Evolutionary conservation across 1,284 basidiomycete species (phyloP).

Genomic region (Ceratobasidium sp.): DNA sequence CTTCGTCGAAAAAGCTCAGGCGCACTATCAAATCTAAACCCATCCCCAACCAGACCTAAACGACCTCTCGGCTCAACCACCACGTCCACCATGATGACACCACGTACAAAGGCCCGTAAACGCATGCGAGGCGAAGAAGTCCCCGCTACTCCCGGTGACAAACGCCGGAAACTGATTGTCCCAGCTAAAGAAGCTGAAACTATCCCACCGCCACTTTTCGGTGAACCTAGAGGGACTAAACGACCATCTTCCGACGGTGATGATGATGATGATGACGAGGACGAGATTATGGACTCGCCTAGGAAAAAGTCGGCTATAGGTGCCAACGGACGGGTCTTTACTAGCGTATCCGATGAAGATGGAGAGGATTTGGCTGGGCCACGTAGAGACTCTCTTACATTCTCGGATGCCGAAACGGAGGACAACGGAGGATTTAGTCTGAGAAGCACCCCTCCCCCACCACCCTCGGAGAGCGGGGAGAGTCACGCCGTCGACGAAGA

Average conservation of each 20-base stretch:
- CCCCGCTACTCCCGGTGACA: conserved; percentile 48
- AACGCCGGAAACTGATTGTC: conserved; percentile 38
- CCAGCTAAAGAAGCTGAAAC: background rate
- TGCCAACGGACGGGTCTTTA: conserved; percentile 31
- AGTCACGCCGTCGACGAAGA: background rate
- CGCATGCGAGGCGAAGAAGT: conserved; percentile 51
- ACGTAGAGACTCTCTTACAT: conserved; percentile 3
- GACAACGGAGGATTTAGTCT: background rate
- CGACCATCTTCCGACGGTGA: conserved; percentile 36
- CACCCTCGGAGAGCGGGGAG: conserved; percentile 17
- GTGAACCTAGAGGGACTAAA: conserved; percentile 33
- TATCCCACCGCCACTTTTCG: conserved; percentile 18
- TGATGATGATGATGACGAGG: conserved; percentile 36
- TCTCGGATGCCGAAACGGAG: background rate
- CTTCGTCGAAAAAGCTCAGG: conserved; percentile 4
- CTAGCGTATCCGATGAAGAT: conserved; percentile 26
- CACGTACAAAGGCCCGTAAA: conserved; percentile 50
- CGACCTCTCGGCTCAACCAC: conserved; percentile 1
- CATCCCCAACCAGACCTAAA: conserved; percentile 24
- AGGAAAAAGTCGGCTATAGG: conserved; percentile 20
- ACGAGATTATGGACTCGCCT: conserved; percentile 46
- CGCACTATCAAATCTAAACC: conserved; percentile 1
- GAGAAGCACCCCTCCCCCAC: conserved; percentile 34
- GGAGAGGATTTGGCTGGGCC: background rate
- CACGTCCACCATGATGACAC: conserved; percentile 34